phyloP scores from a whole-genome alignment of 2,329 filamentous ascomycete species.

The Pyricularia pennisetigena region DNA sequence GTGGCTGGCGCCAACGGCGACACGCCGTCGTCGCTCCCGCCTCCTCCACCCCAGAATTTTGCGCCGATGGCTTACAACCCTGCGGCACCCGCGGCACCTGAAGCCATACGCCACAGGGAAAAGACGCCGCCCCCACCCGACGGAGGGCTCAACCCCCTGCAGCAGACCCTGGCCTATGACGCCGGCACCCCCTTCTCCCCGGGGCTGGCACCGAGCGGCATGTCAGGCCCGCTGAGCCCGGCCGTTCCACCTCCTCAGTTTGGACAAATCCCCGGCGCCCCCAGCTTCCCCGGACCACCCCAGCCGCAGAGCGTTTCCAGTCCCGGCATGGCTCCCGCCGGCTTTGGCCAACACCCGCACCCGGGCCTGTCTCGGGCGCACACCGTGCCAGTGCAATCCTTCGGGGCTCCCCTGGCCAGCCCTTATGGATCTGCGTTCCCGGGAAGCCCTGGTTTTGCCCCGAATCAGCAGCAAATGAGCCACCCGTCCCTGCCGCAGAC shows the following conservation, averaged over 20 bases:
- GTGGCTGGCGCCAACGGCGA: constrained; percentile 14
- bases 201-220: constrained; percentile 36
- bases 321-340: constrained; percentile 30
- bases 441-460: constrained; percentile 32
- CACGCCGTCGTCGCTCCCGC: constrained; percentile 17
- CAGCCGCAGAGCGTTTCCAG: constrained; percentile 21
- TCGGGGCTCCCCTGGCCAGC: constrained; percentile 28
- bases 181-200: constrained; percentile 41
- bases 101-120: constrained; percentile 61
- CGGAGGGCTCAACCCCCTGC: constrained; percentile 46
- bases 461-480: constrained; percentile 13
- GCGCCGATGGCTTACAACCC: constrained; percentile 68
- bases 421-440: constrained; percentile 36
- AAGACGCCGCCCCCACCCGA: constrained; percentile 73
- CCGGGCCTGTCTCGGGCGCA: constrained; percentile 35
- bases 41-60: constrained; percentile 31
- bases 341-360: constrained; percentile 23
- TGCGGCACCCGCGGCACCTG: constrained; percentile 65
- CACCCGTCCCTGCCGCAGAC: constrained; percentile 17
- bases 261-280: constrained; percentile 25
- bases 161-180: constrained; percentile 47
- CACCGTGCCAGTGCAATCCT: constrained; percentile 36
- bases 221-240: constrained; percentile 31
- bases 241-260: constrained; percentile 24
- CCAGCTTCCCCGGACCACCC: constrained; percentile 29